A percentile compares a stretch with the other conserved stretches of the same genome.
phyloP scores from a whole-genome alignment of 164 flowering plant genomes.

The Amborella trichopoda region DNA sequence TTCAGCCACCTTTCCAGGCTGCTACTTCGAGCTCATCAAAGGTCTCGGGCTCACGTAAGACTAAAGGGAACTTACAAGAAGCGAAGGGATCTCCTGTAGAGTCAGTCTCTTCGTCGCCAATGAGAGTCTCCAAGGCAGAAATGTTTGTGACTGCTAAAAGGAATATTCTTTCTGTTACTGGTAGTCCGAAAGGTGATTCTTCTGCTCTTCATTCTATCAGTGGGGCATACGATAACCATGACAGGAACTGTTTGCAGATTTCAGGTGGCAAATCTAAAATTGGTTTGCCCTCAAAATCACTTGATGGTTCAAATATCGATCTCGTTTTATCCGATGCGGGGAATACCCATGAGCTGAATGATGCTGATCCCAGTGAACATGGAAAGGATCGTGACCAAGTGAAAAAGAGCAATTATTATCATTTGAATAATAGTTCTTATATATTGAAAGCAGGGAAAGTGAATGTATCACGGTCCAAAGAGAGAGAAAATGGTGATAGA shows the following conservation, averaged over 20 bases:
- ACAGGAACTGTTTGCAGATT: conserved; percentile 15
- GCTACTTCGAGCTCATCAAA: conserved; percentile 93
- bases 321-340: conserved; percentile 17
- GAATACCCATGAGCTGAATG: conserved; percentile 15
- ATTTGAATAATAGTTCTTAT: conserved; percentile 28
- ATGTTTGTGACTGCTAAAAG: conserved; percentile 23
- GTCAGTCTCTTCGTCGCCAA: conserved; percentile 93
- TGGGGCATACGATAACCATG: conserved; percentile 12
- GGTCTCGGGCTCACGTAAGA: conserved; percentile 64
- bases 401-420: conserved; percentile 17
- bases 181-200: conserved; percentile 27
- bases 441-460: conserved; percentile 35
- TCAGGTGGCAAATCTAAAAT: conserved; percentile 18
- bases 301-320: conserved; percentile 1
- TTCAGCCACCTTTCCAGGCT: conserved; percentile 30
- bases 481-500: conserved; percentile 24
- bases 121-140: conserved; percentile 40
- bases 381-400: conserved; percentile 19
- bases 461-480: conserved; percentile 38
- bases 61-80: conserved; percentile 42
- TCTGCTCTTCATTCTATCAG: conserved; percentile 15
- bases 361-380: conserved; percentile 14
- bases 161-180: conserved; percentile 10
- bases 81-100: conserved; percentile 83
- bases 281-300: neutral